Percentiles rank a stretch among this genome's conserved stretches.
phyloP scores from a whole-genome alignment of 805 yeast genomes.

The Jamesozyma hellenica region DNA sequence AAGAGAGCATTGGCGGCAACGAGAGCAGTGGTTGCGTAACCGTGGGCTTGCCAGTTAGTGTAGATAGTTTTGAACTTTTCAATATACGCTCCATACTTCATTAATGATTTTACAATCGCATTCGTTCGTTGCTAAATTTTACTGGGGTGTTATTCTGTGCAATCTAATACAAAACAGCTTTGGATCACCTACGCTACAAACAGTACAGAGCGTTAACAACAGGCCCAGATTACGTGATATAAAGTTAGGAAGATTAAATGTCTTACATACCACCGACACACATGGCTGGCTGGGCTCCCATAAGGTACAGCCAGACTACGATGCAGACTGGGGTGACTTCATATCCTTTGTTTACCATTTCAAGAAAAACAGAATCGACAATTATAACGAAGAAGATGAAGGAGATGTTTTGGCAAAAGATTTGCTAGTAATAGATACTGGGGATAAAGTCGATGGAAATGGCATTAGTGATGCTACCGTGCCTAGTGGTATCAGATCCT shows the following conservation, averaged over 20 bases:
- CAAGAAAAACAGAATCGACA: slow-evolving; percentile 21
- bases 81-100: too few relatives aligned
- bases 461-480: slow-evolving; percentile 73
- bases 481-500: slow-evolving; percentile 60
- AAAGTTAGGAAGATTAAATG: slow-evolving; percentile 63
- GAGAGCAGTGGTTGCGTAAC: too few relatives aligned
- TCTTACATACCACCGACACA: slow-evolving; percentile 91
- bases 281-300: slow-evolving; percentile 97
- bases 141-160: too few relatives aligned
- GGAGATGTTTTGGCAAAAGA: slow-evolving; percentile 31
- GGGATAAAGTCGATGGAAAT: slow-evolving; percentile 92
- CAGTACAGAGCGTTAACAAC: not conserved
- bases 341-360: slow-evolving; percentile 54
- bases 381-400: slow-evolving; percentile 24
- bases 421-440: slow-evolving; percentile 70
- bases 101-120: too few relatives aligned
- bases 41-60: too few relatives aligned
- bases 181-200: not conserved
- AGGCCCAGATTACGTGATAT: slow-evolving; percentile 35
- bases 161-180: too few relatives aligned
- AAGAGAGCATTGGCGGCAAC: too few relatives aligned
- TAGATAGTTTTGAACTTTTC: too few relatives aligned
- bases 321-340: slow-evolving; percentile 91
- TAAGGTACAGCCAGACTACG: slow-evolving; percentile 59
- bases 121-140: too few relatives aligned